Conservation (phyloP, 805 yeast genomes). For the Wickerhamiella bombiphila region DNA sequence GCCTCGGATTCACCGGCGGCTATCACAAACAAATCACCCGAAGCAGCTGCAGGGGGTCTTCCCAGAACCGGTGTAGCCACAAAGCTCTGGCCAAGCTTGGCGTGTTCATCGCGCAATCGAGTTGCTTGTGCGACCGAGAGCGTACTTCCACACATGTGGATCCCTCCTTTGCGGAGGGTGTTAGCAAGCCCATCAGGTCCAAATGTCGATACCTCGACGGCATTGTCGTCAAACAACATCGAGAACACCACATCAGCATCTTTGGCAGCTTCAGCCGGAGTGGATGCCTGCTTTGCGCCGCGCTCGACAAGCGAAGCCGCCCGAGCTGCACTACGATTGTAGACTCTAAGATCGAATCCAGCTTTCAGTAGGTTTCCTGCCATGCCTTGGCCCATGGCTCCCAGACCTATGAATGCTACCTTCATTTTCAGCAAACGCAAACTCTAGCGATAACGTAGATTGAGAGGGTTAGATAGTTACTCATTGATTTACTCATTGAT, state of each 20-base stretch:
- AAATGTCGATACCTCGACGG: neutral
- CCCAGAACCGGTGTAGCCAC: neutral
- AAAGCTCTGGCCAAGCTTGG: neutral
- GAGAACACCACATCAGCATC: conserved; percentile 1
- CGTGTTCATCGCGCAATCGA: neutral
- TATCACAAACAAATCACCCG: neutral
- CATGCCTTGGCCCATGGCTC: conserved; percentile 1
- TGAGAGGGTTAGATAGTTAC: too few relatives aligned
- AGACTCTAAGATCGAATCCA: neutral
- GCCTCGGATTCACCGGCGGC: neutral
- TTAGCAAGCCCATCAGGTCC: neutral
- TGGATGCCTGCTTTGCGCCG: neutral
- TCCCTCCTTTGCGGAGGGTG: neutral
- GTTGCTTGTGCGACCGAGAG: neutral
- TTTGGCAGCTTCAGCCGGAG: neutral
- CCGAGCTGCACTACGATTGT: neutral
- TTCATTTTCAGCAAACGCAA: neutral
- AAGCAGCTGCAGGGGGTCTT: neutral
- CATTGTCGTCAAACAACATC: conserved; percentile 1
- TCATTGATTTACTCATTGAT: too few relatives aligned
- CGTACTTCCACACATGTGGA: neutral
- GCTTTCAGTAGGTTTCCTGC: neutral
- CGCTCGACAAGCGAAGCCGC: neutral
- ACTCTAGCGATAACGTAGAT: too few relatives aligned
- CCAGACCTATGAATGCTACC: neutral